A percentile compares a stretch with the other conserved stretches of the same genome.
phyloP scores from a whole-genome alignment of 2,329 filamentous ascomycete species.

The Cladophialophora carrionii region DNA sequence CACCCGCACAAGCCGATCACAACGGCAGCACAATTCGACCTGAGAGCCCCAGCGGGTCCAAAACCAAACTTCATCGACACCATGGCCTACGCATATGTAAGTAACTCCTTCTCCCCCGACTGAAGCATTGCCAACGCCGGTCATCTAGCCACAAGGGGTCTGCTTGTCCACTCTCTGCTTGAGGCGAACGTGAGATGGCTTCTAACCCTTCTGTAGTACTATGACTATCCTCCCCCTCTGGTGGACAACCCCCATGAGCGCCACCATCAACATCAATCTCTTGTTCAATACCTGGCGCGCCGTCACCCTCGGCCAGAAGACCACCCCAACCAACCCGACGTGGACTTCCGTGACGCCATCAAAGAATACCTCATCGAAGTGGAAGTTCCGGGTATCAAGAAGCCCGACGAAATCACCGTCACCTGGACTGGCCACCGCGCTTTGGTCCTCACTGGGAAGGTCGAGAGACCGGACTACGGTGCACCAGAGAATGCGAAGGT shows the following conservation, averaged over 20 bases:
- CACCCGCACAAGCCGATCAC: not conserved
- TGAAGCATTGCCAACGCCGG: not conserved
- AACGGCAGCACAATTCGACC: constrained; percentile 2
- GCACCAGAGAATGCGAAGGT: constrained; percentile 25
- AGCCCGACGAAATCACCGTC: constrained; percentile 32
- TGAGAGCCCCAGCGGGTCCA: not conserved
- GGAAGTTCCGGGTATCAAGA: constrained; percentile 34
- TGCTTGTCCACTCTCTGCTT: not conserved
- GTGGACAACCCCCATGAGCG: constrained; percentile 33
- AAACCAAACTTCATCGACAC: constrained; percentile 9
- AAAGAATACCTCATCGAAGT: constrained; percentile 33
- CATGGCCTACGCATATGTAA: constrained; percentile 32
- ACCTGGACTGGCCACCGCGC: constrained; percentile 32
- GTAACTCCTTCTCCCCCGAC: not conserved
- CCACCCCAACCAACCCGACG: constrained; percentile 35
- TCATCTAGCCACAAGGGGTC: not conserved
- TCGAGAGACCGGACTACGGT: constrained; percentile 30
- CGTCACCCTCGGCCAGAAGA: constrained; percentile 30
- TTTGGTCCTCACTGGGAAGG: constrained; percentile 26
- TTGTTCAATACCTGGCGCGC: constrained; percentile 27
- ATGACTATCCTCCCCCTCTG: constrained; percentile 33
- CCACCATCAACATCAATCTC: constrained; percentile 29
- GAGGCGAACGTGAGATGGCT: not conserved
- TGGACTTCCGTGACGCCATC: constrained; percentile 33
- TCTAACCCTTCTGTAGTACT: constrained; percentile 20